Percentiles rank a stretch among this genome's conserved stretches.
Conservation (phyloP, 495 filamentous ascomycete species). For the Penicillium atrosanguineum region DNA sequence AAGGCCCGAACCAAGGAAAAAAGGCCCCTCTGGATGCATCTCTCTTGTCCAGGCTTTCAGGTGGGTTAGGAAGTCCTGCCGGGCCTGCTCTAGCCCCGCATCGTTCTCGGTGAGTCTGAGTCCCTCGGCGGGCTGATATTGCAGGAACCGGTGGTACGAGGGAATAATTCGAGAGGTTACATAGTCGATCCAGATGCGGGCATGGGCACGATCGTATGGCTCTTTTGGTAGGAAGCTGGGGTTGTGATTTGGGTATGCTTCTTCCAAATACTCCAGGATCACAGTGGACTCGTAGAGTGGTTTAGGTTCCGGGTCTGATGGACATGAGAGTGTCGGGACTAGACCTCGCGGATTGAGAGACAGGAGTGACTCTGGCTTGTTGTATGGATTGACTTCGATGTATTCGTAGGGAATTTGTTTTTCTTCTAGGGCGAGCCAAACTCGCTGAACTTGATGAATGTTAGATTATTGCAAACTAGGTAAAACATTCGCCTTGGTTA, state of each 20-base stretch:
- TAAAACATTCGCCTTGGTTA: not conserved
- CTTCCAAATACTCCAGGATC: constrained; percentile 69
- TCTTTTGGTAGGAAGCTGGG: constrained; percentile 50
- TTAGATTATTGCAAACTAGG: not conserved
- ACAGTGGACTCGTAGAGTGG: constrained; percentile 67
- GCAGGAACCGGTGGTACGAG: constrained; percentile 61
- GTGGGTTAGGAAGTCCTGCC: constrained; percentile 47
- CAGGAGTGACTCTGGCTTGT: constrained; percentile 61
- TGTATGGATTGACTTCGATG: constrained; percentile 70
- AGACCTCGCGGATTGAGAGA: constrained; percentile 66
- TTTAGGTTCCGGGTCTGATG: constrained; percentile 22
- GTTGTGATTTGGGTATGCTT: constrained; percentile 52
- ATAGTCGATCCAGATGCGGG: constrained; percentile 68
- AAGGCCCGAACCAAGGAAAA: constrained; percentile 58
- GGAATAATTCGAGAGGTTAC: constrained; percentile 62
- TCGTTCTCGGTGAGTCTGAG: constrained; percentile 12
- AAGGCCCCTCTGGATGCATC: constrained; percentile 59
- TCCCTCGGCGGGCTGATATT: constrained; percentile 47
- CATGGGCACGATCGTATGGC: constrained; percentile 57
- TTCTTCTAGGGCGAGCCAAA: constrained; percentile 66
- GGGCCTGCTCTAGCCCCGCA: constrained; percentile 39
- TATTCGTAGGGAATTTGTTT: constrained; percentile 71
- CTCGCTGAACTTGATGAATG: constrained; percentile 50
- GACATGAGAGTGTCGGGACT: constrained; percentile 59
- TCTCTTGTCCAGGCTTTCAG: constrained; percentile 56